Evolutionary conservation across 768 basidiomycete species (phyloP), one percentile per base, ranked within the genome.

Genomic region (Lactarius vividus): DNA sequence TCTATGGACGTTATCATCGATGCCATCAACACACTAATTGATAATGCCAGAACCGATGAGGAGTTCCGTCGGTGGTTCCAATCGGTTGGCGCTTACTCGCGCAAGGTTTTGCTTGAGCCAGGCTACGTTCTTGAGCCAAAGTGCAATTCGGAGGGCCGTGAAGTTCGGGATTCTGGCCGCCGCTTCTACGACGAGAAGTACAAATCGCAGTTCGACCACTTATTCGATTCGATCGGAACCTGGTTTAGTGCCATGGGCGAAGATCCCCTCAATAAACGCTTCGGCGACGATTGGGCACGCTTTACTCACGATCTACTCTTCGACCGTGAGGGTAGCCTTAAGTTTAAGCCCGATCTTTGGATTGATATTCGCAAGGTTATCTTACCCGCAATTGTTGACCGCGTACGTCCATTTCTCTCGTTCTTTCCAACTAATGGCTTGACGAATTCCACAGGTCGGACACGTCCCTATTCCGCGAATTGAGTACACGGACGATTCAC

Each of bases 391-490:
- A 75, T 96, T 42, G 85, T 95, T 71, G 82, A 89, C 42, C 82
- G 89, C 78, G 87, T 94, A 69, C 61, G 82, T 42, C 65, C 63
- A 6, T 16, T 69, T 15, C 67, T 35, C n/a, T 23, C n/a, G 2
- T 2, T 11, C 26, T 28, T 3, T 2, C 3, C 8, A 5, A 6
- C 46, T 57, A 61, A 62, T 40, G 10, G 46, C 7, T 15, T 54
- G 26, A 56, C 31, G 23, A 20, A 6, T 58, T 33, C 13, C 29
- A 2, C 31, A 91, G 85, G 80, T 89, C 58, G 89, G 88, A 26
- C 89, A 92, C 71, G 74, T 96, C 62, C 94, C 94, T 8, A 96
- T 98, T 69, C 96, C 96, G 0, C 88, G 94, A 40, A 86, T 95
- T 74, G 96, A 97, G 77, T 98, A 97, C 78, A 89, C 90, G 40